Percentiles rank a stretch among this genome's conserved stretches.
These are phyloP conservation scores for Ogataea hybrid DNA, from an alignment of 1,139 yeast genomes.

Conservation along the genomic window DNA sequence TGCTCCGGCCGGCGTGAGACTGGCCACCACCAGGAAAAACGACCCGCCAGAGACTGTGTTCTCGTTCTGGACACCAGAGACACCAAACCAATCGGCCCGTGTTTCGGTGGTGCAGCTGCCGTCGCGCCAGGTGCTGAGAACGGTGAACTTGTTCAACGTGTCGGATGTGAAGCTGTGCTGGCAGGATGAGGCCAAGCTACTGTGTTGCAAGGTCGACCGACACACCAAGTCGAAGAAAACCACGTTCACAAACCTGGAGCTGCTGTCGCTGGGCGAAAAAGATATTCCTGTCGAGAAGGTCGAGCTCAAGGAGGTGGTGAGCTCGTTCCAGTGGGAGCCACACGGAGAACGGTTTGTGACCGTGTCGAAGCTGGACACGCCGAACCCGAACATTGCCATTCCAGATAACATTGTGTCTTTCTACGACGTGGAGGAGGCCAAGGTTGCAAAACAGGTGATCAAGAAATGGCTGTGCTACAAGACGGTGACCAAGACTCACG, in stretches of 20 bases:
- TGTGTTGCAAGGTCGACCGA: constrained; percentile 96
- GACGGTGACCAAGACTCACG: too few species aligned
- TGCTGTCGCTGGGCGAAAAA: constrained; percentile 82
- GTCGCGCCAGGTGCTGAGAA: constrained; percentile 76
- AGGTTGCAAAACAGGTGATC: too few species aligned
- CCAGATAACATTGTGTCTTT: too few species aligned
- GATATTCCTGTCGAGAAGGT: constrained; percentile 94
- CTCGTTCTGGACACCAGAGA: constrained; percentile 97
- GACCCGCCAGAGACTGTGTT: constrained; percentile 65
- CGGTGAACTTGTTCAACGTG: constrained; percentile 93
- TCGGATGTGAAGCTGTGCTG: constrained; percentile 90
- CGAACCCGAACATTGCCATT: too few species aligned
- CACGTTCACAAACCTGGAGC: constrained; percentile 86
- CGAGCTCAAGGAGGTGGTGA: constrained; percentile 86
- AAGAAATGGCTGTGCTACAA: too few species aligned
- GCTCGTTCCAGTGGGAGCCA: too few species aligned
- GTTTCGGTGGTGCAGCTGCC: constrained; percentile 91
- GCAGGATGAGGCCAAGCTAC: constrained; percentile 83
- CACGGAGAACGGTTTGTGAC: too few species aligned
- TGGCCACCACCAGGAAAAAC: constrained; percentile 47
- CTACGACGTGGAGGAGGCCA: too few species aligned
- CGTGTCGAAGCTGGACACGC: too few species aligned
- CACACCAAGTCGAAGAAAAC: constrained; percentile 96
- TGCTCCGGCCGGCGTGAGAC: constrained; percentile 83
- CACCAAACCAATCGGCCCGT: constrained; percentile 89